Percentiles rank a stretch among this genome's conserved stretches.
Conservation (phyloP, 257 asterid genomes). For the Capsicum rhomboideum region DNA sequence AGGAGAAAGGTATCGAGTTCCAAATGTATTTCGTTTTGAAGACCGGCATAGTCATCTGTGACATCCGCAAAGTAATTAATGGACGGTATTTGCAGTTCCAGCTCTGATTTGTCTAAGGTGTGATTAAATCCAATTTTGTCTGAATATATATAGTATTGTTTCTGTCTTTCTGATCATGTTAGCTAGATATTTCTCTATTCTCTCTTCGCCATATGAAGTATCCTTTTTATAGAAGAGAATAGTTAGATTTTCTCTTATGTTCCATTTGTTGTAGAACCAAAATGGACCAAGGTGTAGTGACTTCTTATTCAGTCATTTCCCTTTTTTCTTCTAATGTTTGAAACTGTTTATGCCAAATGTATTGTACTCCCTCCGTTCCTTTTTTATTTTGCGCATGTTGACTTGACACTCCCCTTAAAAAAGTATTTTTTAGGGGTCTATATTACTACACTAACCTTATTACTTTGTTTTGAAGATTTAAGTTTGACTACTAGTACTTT, state of each 20-base stretch:
- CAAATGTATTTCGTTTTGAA: not conserved
- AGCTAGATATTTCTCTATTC: not conserved
- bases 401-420: too few relatives aligned
- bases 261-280: not conserved
- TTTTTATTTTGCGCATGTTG: too few relatives aligned
- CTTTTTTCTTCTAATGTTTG: not conserved
- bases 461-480: too few relatives aligned
- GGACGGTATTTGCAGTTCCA: not conserved
- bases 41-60: not conserved
- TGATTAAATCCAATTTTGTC: not conserved
- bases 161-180: not conserved
- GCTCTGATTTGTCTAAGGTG: not conserved
- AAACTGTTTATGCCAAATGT: not conserved
- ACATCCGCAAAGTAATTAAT: too few relatives aligned
- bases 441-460: too few relatives aligned
- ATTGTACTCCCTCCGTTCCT: not conserved
- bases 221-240: not conserved
- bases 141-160: not conserved
- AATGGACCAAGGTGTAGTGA: not conserved
- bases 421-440: too few relatives aligned
- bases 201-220: not conserved
- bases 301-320: not conserved
- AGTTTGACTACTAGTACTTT: too few relatives aligned
- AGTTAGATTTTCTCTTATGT: not conserved
- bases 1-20: not conserved